Base-by-base conservation (phyloP, 768 basidiomycete genomes). In the Dendrothele bispora region DNA sequence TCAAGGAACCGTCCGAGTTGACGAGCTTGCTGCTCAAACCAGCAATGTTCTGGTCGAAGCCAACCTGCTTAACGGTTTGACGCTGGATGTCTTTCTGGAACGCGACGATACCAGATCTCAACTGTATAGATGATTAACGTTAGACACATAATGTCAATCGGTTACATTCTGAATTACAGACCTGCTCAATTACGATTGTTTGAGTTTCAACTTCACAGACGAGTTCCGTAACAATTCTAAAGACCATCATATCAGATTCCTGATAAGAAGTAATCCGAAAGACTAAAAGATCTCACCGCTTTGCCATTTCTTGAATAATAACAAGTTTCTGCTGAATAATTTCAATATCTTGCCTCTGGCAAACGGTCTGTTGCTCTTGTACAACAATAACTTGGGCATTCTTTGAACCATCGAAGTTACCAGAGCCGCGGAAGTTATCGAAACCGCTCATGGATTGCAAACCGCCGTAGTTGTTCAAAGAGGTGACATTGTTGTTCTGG, bases 121-220 rank as follows among this genome's bases (percentile, higher is more conserved):
- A 34, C 21, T 30, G 22, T 12, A 44, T 15, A 25, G 11, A 18
- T 6, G 21, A 18, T 22, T 12, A 12, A 11, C 12, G 21, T 15
- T n/a, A 7, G 5, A 17, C n/a, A 42, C 18, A 10, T 38, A 26
- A 11, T 37, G 3, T 25, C n/a, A 10, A 25, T n/a, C 17, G 18
- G 18, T 14, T 20, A 26, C 38, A 18, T 21, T 53, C 45, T 49
- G 51, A n/a, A 46, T n/a, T 42, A 36, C 53, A 50, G 27, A 49
- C 26, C 34, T 60, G 55, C 15, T 44, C 54, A 11, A 58, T 48
- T 30, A 60, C 57, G 24, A 66, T 56, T 3, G 60, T 61, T 41
- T 67, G 65, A 32, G 58, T 58, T 42, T 65, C 55, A 35, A 65
- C 64, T 30, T 65, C 58, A 47, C 65, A 66, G 21, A 65, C 57